Evolutionary conservation across 768 basidiomycete species (phyloP).

Genomic region (Russula vinacea): DNA sequence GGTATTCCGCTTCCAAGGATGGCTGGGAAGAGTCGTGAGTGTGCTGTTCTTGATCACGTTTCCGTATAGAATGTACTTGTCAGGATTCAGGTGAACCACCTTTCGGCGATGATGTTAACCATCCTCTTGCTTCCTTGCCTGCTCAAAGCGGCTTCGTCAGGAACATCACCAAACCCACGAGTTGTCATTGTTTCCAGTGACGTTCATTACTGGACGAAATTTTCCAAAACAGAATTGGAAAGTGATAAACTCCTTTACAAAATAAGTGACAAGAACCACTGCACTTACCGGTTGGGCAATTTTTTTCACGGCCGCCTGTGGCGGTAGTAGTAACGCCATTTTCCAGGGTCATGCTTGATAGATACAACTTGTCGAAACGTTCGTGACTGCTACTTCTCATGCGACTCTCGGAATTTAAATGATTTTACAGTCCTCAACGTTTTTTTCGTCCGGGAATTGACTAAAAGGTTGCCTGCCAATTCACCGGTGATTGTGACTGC

Average conservation of each 20-base stretch:
- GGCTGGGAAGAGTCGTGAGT: constrained; percentile 36
- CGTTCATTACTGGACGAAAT: constrained; percentile 11
- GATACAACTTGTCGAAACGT: constrained; percentile 26
- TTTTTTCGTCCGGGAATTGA: constrained; percentile 25
- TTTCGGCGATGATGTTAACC: constrained; percentile 18
- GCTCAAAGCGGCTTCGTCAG: constrained; percentile 19
- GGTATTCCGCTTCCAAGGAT: constrained; percentile 35
- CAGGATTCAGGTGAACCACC: constrained; percentile 48
- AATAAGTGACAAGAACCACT: constrained; percentile 17
- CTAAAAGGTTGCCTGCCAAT: constrained; percentile 23
- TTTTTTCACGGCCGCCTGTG: neutral
- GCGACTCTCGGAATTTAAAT: neutral
- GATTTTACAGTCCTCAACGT: constrained; percentile 20
- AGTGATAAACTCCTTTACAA: constrained; percentile 14
- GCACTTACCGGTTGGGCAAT: constrained; percentile 15
- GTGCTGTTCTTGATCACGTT: neutral
- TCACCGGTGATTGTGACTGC: constrained; percentile 25
- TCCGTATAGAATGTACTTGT: neutral
- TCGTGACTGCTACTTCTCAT: neutral
- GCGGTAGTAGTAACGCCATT: neutral
- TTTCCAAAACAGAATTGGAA: constrained; percentile 12
- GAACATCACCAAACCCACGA: constrained; percentile 21
- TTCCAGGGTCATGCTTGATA: constrained; percentile 15
- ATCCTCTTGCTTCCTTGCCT: constrained; percentile 23
- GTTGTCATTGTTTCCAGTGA: constrained; percentile 26